A percentile compares a stretch with the other conserved stretches of the same genome.
Conservation (phyloP, 257 asterid genomes). For the Forsythia viridissima region DNA sequence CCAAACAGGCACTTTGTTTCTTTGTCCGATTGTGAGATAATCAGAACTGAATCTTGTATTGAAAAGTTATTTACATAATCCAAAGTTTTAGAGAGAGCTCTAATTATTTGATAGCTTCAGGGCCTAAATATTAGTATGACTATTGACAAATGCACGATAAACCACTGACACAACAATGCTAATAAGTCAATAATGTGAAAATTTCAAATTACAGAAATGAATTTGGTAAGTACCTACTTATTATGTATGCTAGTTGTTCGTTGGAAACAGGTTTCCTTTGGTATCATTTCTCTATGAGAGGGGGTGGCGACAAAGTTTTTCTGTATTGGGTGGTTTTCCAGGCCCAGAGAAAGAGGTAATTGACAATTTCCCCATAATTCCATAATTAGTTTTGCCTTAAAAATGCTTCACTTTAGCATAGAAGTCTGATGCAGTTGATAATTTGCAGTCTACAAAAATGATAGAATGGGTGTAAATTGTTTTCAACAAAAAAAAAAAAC, state of each 20-base stretch:
- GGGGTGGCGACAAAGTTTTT: slow-evolving; percentile 89
- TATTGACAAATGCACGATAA: neutral
- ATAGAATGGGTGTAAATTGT: neutral
- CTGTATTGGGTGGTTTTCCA: slow-evolving; percentile 80
- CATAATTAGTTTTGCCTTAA: slow-evolving; percentile 2
- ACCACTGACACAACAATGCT: neutral
- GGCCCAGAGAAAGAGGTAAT: slow-evolving; percentile 87
- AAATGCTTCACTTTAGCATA: neutral
- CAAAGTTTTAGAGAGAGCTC: neutral
- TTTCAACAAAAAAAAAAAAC: neutral
- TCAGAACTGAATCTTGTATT: neutral
- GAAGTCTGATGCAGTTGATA: slow-evolving; percentile 9
- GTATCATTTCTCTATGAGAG: slow-evolving; percentile 87
- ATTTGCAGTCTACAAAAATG: slow-evolving; percentile 1
- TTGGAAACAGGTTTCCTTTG: slow-evolving; percentile 52
- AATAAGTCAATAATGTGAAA: neutral
- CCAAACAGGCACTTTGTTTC: no score
- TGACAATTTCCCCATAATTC: neutral
- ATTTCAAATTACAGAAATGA: neutral
- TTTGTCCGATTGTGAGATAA: neutral
- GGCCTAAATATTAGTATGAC: neutral
- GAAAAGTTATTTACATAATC: slow-evolving; percentile 4
- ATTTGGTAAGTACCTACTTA: slow-evolving; percentile 13
- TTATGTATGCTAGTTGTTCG: neutral
- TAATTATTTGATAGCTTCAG: slow-evolving; percentile 6